Percentiles rank a stretch among this genome's conserved stretches.
These are phyloP conservation scores for Rugonectria rugulosa DNA, from an alignment of 2,329 filamentous ascomycete species.

Conservation along the genomic window DNA sequence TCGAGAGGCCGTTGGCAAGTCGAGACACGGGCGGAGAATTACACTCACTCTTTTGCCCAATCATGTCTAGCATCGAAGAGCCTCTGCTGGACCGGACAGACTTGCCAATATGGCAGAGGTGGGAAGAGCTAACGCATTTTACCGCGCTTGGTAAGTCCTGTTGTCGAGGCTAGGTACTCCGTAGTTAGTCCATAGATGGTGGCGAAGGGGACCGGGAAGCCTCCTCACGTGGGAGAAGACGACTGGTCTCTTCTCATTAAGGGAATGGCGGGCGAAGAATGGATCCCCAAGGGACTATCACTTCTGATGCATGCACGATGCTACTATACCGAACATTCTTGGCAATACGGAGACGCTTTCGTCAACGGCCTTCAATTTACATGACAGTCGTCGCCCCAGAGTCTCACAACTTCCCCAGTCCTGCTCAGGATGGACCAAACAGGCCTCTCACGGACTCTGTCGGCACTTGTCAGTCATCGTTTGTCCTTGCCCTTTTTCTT, in stretches of 20 bases:
- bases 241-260: constrained; percentile 3
- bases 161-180: constrained; percentile 19
- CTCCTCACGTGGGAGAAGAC: constrained; percentile 3
- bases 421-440: not conserved
- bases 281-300: not conserved
- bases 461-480: constrained; percentile 14
- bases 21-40: too few species aligned
- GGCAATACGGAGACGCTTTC: not conserved
- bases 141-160: constrained; percentile 16
- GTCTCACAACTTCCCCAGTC: not conserved
- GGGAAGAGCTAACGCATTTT: constrained; percentile 1
- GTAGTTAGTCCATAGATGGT: too few species aligned
- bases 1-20: constrained; percentile 6
- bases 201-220: constrained; percentile 1
- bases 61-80: not conserved
- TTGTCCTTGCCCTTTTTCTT: not conserved
- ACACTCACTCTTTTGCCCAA: too few species aligned
- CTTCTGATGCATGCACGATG: too few species aligned
- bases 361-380: constrained; percentile 4
- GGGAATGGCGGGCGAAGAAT: constrained; percentile 20
- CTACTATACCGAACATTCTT: too few species aligned
- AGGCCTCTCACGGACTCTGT: constrained; percentile 13
- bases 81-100: constrained; percentile 28
- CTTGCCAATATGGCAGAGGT: constrained; percentile 22
- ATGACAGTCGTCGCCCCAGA: too few species aligned